Percentiles rank a stretch among this genome's conserved stretches.
phyloP scores from a whole-genome alignment of 768 basidiomycete genomes.

The Suillus fuscotomentosus region DNA sequence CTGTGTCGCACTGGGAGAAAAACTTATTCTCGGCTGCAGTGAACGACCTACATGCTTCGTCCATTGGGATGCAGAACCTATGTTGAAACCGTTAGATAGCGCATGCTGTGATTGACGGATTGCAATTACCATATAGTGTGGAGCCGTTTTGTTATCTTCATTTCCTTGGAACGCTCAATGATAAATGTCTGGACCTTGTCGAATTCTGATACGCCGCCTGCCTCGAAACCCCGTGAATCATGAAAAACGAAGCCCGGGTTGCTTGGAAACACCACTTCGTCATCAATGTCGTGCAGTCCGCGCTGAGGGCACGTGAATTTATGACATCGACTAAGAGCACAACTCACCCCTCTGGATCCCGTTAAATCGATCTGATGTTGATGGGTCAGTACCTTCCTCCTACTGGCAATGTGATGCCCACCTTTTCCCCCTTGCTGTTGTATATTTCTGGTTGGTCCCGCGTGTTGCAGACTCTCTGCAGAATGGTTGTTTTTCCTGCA shows the following conservation, averaged over 20 bases:
- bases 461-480: constrained; percentile 37
- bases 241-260: background rate
- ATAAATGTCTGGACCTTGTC: background rate
- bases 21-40: constrained; percentile 28
- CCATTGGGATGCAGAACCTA: constrained; percentile 40
- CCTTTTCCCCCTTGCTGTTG: constrained; percentile 18
- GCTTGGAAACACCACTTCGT: background rate
- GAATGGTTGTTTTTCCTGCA: constrained; percentile 40
- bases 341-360: constrained; percentile 2
- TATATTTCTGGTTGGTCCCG: constrained; percentile 30
- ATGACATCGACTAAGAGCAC: background rate
- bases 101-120: background rate
- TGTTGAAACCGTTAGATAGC: background rate
- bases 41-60: constrained; percentile 23
- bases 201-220: background rate
- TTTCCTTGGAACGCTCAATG: background rate
- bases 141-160: constrained; percentile 21
- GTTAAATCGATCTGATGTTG: constrained; percentile 7
- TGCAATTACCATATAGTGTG: constrained; percentile 39
- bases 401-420: background rate
- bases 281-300: constrained; percentile 16
- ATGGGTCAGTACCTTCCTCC: background rate
- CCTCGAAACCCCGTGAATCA: background rate
- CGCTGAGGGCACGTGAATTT: background rate
- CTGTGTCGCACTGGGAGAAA: constrained; percentile 5